Evolutionary conservation across 331 rosid genomes (phyloP), one percentile per base, ranked within the genome.

Genomic region (Rhamnella rubrinervis): DNA sequence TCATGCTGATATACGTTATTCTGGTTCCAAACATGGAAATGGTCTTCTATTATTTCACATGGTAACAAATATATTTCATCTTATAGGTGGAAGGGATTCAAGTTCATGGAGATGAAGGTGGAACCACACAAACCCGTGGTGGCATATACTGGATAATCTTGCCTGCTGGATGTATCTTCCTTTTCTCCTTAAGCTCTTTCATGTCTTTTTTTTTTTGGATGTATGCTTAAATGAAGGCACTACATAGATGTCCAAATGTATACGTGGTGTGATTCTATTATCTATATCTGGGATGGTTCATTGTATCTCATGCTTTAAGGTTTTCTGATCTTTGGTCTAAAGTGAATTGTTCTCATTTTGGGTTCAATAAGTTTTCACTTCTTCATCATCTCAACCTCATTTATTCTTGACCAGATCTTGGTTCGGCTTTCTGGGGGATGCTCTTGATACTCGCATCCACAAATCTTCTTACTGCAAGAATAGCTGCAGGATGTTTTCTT

Each of bases 341-440:
- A 26, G 26, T 31, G 10, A 8, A 17, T n/a, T 0, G 8, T 61
- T 63, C 23, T 71, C 18, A 20, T 16, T 28, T 17, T 53, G 10
- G 4, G 17, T 20, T 25, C 56, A 46, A 41, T 18, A 21, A 38
- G 35, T 40, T 20, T 41, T 65, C 40, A 40, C 13, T 19, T 13
- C 3, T 7, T 13, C 63, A 20, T 41, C 41, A 49, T n/a, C 38
- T 70, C 35, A 38, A 75, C 61, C 63, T 65, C 50, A 53, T 69
- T 39, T 67, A 77, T 74, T 65, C 60, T 44, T 75, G 49, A 71
- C 41, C 75, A 92, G 98, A 92, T 84, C 91, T 92, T 35, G 98
- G 98, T 71, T 92, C 98, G 20, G 89, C 98, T 40, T 87, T 92
- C 81, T 92, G 98, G 96, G 98, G 98, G 65, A 86, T 89, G 98